Percentiles rank a stretch among this genome's conserved stretches.
Conservation (phyloP, 257 asterid species). For the Capsicum rhomboideum region DNA sequence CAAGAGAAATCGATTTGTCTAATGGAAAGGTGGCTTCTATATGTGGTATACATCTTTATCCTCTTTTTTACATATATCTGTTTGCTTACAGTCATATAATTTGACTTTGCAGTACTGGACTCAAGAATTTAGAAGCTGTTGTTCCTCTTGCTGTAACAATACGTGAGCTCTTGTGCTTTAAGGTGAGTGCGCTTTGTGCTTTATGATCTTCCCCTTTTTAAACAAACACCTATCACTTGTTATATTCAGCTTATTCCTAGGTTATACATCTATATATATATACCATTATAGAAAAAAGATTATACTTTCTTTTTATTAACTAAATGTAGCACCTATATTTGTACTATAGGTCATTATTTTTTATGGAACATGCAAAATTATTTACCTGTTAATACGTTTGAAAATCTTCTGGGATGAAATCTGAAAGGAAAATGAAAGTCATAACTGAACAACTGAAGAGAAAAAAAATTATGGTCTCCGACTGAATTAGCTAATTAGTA, state of each 20-base stretch:
- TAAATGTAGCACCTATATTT: neutral
- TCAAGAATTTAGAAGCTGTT: conserved; percentile 42
- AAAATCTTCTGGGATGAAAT: neutral
- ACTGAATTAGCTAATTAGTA: neutral
- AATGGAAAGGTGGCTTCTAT: conserved; percentile 36
- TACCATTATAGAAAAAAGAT: neutral
- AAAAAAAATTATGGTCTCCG: neutral
- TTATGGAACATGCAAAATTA: neutral
- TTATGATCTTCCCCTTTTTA: neutral
- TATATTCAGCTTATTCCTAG: neutral
- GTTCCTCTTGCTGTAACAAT: conserved; percentile 65
- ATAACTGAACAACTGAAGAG: neutral
- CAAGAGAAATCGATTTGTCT: conserved; percentile 50
- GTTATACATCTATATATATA: neutral
- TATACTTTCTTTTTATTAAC: neutral
- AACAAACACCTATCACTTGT: neutral
- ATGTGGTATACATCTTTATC: neutral
- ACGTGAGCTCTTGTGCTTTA: conserved; percentile 57
- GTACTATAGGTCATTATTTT: neutral
- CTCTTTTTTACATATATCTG: neutral
- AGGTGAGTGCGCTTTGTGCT: conserved; percentile 49
- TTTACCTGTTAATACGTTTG: neutral
- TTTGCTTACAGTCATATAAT: conserved; percentile 2
- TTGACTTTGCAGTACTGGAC: conserved; percentile 36
- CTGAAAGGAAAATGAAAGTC: neutral